These are phyloP conservation scores for Bothriochloa decipiens DNA, from an alignment of 176 grass and related monocot genomes.

Conservation along the genomic window DNA sequence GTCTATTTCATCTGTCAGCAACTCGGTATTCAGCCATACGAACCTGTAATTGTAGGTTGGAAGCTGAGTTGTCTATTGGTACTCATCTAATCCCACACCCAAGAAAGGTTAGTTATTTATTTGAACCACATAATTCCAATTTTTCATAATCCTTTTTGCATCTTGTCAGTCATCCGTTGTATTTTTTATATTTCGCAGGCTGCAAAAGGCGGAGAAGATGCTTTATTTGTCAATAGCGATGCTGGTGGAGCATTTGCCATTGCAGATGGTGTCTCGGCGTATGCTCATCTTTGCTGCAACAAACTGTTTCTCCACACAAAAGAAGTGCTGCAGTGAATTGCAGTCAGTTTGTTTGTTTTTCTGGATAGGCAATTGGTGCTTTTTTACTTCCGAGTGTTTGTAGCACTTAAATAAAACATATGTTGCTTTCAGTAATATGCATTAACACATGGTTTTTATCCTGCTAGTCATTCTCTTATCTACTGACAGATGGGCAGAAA, in stretches of 20 bases:
- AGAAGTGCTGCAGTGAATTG: constrained; percentile 2
- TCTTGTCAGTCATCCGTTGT: neutral
- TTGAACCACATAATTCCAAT: neutral
- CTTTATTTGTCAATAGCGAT: constrained; percentile 65
- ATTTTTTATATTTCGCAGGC: constrained; percentile 34
- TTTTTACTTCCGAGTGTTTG: constrained; percentile 14
- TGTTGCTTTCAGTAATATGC: constrained; percentile 27
- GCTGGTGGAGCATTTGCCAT: constrained; percentile 74
- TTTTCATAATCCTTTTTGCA: neutral
- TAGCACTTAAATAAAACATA: constrained; percentile 15
- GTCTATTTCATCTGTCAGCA: neutral
- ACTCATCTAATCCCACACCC: constrained; percentile 71
- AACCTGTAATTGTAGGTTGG: constrained; percentile 49
- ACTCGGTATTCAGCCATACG: neutral
- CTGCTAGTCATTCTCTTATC: constrained; percentile 76
- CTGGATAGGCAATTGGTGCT: neutral
- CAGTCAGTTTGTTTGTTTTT: too few relatives aligned
- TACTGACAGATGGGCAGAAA: constrained; percentile 94
- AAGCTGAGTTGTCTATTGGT: constrained; percentile 67
- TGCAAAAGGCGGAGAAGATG: constrained; percentile 85
- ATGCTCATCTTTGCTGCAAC: constrained; percentile 21
- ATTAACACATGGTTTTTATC: constrained; percentile 69
- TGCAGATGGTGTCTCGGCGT: constrained; percentile 97
- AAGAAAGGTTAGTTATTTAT: constrained; percentile 60
- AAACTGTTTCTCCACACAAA: neutral